A percentile compares a stretch with the other conserved stretches of the same genome.
Conservation (phyloP, 2,329 filamentous ascomycete species). For the Ophiocordyceps camponoti-floridani region DNA sequence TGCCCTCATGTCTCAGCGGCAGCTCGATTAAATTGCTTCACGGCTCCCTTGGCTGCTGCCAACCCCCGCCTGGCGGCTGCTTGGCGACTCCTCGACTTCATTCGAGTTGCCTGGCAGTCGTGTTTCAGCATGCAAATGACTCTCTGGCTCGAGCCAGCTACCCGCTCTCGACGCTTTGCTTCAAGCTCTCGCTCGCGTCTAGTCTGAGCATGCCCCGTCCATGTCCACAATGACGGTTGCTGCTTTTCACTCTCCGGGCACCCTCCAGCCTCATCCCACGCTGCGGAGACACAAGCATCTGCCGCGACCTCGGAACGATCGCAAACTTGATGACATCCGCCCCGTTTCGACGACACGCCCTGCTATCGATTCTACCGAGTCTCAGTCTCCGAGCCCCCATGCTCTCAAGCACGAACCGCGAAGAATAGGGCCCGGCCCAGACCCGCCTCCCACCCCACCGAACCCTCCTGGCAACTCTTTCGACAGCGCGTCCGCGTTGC, state of each 20-base stretch:
- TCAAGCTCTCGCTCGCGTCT: neutral
- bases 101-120: neutral
- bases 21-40: neutral
- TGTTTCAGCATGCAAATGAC: neutral
- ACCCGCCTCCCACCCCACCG: constrained; percentile 44
- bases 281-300: constrained; percentile 29
- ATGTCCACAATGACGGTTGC: constrained; percentile 7
- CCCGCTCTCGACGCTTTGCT: neutral
- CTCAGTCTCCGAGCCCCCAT: constrained; percentile 19
- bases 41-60: neutral
- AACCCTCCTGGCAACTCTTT: constrained; percentile 41
- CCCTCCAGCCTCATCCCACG: constrained; percentile 10
- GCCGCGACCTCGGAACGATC: constrained; percentile 16
- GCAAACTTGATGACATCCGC: constrained; percentile 7
- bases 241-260: neutral
- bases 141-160: neutral
- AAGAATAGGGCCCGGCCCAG: constrained; percentile 25
- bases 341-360: constrained; percentile 3
- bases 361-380: constrained; percentile 8
- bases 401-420: constrained; percentile 22
- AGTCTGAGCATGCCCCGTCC: neutral
- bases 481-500: constrained; percentile 24
- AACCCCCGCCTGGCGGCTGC: neutral
- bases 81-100: neutral
- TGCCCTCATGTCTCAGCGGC: neutral